These are phyloP conservation scores for Lactarius quietus DNA, from an alignment of 768 basidiomycete species.

Conservation along the genomic window DNA sequence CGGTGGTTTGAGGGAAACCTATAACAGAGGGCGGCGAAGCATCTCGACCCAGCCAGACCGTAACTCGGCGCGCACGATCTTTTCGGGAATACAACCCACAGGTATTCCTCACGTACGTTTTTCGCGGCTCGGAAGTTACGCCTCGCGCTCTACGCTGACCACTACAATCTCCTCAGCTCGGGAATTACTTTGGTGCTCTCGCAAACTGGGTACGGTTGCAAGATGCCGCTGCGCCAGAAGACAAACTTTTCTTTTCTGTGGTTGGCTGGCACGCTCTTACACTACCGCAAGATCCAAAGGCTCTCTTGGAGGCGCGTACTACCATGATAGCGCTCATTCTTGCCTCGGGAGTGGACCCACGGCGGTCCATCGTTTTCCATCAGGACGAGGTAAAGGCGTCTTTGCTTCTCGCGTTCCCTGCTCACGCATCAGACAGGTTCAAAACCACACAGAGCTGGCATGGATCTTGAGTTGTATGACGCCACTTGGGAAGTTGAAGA, in stretches of 20 bases:
- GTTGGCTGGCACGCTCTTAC: conserved; percentile 96
- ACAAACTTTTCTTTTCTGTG: conserved; percentile 76
- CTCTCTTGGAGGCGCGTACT: conserved; percentile 56
- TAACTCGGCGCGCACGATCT: conserved; percentile 44
- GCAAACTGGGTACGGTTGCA: conserved; percentile 87
- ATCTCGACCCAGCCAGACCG: conserved; percentile 3
- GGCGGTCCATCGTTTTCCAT: conserved; percentile 71
- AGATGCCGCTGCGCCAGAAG: conserved; percentile 49
- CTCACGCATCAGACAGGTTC: conserved; percentile 50
- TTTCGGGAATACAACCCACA: conserved; percentile 94
- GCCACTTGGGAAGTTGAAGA: conserved; percentile 71
- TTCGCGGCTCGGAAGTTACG: background rate
- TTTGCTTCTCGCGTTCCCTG: background rate
- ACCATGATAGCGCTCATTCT: conserved; percentile 82
- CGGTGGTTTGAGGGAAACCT: background rate
- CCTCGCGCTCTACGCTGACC: background rate
- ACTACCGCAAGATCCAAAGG: conserved; percentile 75
- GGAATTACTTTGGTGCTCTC: conserved; percentile 90
- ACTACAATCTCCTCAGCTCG: conserved; percentile 60
- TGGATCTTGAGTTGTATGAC: conserved; percentile 89
- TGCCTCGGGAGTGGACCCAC: conserved; percentile 81
- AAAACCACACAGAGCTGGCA: conserved; percentile 77
- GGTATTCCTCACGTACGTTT: conserved; percentile 78
- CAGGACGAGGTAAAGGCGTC: conserved; percentile 69
- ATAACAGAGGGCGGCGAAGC: background rate